These are phyloP conservation scores for Penicillium oxalicum DNA, from an alignment of 2,329 filamentous ascomycete genomes.

Conservation along the genomic window DNA sequence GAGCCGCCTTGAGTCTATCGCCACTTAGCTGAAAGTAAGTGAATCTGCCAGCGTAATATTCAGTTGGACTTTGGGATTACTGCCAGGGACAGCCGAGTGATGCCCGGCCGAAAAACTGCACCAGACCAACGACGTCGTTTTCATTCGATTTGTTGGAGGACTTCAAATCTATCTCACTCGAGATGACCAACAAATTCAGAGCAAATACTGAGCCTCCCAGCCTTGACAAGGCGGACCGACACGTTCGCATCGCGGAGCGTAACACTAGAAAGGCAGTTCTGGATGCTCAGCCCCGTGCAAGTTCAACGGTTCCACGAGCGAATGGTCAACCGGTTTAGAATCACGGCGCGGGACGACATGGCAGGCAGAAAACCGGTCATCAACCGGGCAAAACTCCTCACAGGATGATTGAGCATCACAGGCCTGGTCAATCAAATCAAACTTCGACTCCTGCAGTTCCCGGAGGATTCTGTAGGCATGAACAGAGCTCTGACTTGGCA, in stretches of 20 bases:
- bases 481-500: neutral
- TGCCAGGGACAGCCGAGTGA: constrained; percentile 1
- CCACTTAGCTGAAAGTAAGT: constrained; percentile 3
- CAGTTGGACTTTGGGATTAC: constrained; percentile 9
- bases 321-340: neutral
- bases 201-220: neutral
- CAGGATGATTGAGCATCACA: constrained; percentile 1
- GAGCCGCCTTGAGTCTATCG: neutral
- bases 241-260: neutral
- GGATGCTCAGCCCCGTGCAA: neutral
- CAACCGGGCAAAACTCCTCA: constrained; percentile 1
- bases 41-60: constrained; percentile 3
- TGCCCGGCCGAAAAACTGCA: constrained; percentile 1
- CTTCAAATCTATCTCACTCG: neutral
- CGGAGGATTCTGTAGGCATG: neutral
- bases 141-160: constrained; percentile 6
- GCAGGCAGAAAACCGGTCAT: neutral
- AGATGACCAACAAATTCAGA: constrained; percentile 1
- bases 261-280: neutral
- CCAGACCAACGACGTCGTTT: constrained; percentile 5
- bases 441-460: neutral
- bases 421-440: neutral
- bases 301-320: neutral
- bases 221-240: neutral
- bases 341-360: neutral